Evolutionary conservation across 2,329 filamentous ascomycete species (phyloP), one percentile per base, ranked within the genome.

Genomic region (Botrytis sinoallii): DNA sequence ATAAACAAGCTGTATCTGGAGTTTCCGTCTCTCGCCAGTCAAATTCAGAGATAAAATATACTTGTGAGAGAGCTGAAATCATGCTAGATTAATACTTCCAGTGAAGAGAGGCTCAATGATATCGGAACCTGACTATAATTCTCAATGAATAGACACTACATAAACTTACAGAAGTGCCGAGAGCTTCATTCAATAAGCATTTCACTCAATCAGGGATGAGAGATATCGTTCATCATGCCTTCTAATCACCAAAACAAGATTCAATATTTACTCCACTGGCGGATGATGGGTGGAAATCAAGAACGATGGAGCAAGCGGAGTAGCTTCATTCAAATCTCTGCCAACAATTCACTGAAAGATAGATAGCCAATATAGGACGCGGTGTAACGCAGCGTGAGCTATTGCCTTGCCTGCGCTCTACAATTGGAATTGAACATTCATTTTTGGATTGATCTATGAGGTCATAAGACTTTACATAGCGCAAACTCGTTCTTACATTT

Each of bases 11-110:
- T 18, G 3, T 20, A 32, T 32, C 3, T 32, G 32, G 9, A 12
- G 9, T 44, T 64, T 0, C 4, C 10, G 22, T 44, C 35, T 32
- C 3, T 64, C 3, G 2, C 4, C 10, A 29, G 40, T 25, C 10
- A 4, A 7, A 8, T 44, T 64, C 12, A 1, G 32, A 20, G 3
- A 32, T 44, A 8, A 7, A 7, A 44, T 63, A 44, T 29, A 63
- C 25, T 42, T 35, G 7, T 63, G 14, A 42, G 12, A 14, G 6
- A 4, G 16, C 12, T 12, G 0, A 16, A 10, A 25, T 42, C 25
- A 6, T 14, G 32, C 2, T 9, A 32, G 59, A 40, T 40, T 0
- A 16, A 7, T n/a, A 0, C 4, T 6, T 48, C 8, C 8, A 6
- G 6, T 38, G 35, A 6, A 38, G 10, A 9, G 38, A 38, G 38